phyloP scores from a whole-genome alignment of 2,329 filamentous ascomycete genomes.

The Thielaviopsis populi region DNA sequence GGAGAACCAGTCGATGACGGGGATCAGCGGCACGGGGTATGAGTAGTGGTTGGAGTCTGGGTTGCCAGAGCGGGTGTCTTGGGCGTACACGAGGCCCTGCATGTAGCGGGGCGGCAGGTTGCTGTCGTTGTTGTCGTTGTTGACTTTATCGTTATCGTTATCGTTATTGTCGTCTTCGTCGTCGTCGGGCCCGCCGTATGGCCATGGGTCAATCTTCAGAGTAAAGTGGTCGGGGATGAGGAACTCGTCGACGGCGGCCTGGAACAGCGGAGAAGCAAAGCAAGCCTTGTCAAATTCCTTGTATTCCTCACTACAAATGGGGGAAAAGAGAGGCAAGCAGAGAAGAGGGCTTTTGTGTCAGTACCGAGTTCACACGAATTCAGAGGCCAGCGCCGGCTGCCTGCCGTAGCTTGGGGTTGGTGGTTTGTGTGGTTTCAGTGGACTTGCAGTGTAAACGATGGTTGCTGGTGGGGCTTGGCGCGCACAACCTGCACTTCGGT shows the following conservation, averaged over 20 bases:
- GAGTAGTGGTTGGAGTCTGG: conserved; percentile 47
- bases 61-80: conserved; percentile 29
- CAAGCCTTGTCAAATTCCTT: conserved; percentile 28
- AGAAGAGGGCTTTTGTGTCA: background rate
- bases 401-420: background rate
- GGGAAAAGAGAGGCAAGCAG: background rate
- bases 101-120: conserved; percentile 28
- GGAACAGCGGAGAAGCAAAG: conserved; percentile 31
- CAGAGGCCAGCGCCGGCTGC: too few species aligned
- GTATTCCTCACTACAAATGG: conserved; percentile 27
- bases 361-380: background rate
- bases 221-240: conserved; percentile 29
- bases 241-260: conserved; percentile 33
- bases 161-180: conserved; percentile 22
- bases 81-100: conserved; percentile 37
- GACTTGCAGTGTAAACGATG: conserved; percentile 25
- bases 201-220: conserved; percentile 44
- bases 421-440: background rate
- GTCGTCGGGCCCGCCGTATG: conserved; percentile 39
- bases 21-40: conserved; percentile 44
- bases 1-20: conserved; percentile 43
- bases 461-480: conserved; percentile 23
- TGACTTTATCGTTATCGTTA: conserved; percentile 23
- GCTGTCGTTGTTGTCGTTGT: conserved; percentile 24
- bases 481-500: conserved; percentile 9